Evolutionary conservation across 2,329 filamentous ascomycete species (phyloP).

Genomic region (Fusarium phyllophilum): DNA sequence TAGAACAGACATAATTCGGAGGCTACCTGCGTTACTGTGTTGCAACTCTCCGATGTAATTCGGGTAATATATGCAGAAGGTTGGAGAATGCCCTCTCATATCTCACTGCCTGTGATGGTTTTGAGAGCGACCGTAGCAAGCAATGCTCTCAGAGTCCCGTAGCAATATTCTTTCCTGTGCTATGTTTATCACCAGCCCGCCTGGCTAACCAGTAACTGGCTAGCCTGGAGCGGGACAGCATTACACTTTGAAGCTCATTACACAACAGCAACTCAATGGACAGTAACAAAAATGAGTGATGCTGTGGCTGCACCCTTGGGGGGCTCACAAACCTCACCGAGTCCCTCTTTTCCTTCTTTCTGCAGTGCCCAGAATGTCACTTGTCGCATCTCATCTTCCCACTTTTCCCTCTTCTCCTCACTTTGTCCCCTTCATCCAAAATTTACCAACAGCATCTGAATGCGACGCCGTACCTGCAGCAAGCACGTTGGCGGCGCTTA

Average conservation of each 20-base stretch:
- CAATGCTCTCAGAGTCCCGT: background rate
- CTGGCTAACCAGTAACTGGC: background rate
- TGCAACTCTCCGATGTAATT: background rate
- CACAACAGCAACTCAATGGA: slow-evolving; percentile 25
- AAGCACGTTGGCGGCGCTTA: slow-evolving; percentile 24
- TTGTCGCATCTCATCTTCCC: slow-evolving; percentile 19
- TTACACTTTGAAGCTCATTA: slow-evolving; percentile 17
- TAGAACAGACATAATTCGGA: background rate
- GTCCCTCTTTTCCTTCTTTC: background rate
- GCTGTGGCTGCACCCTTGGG: slow-evolving; percentile 34
- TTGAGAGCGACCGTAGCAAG: background rate
- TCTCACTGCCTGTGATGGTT: background rate
- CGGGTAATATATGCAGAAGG: background rate
- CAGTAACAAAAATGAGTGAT: slow-evolving; percentile 16
- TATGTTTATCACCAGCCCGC: background rate
- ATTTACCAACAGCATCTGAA: slow-evolving; percentile 18
- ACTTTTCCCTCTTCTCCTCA: background rate
- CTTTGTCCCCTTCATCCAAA: slow-evolving; percentile 11
- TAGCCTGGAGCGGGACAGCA: slow-evolving; percentile 10
- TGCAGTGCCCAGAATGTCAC: slow-evolving; percentile 21
- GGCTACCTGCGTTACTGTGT: background rate
- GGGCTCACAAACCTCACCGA: slow-evolving; percentile 1
- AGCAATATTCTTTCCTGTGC: background rate
- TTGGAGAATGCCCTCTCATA: background rate
- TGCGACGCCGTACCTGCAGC: slow-evolving; percentile 38